These are phyloP conservation scores for Thraustotheca clavata DNA, from an alignment of 352 stramenopile genomes.

Conservation along the genomic window DNA sequence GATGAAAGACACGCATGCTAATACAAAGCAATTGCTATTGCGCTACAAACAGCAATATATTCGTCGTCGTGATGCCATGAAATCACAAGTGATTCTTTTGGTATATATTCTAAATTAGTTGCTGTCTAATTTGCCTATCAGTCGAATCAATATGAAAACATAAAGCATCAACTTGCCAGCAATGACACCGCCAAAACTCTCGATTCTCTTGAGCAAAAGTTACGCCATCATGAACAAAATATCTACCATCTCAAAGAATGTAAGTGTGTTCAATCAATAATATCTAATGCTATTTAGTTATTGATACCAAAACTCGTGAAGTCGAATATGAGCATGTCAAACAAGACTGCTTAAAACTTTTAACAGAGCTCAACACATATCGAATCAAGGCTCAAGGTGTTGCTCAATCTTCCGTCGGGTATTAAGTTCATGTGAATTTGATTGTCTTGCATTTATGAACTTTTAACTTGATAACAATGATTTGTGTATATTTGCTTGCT, in stretches of 20 bases:
- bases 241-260: slow-evolving; percentile 88
- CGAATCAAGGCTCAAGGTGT: slow-evolving; percentile 46
- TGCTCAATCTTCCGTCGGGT: slow-evolving; percentile 5
- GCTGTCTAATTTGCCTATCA: neutral
- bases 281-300: slow-evolving; percentile 23
- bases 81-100: slow-evolving; percentile 67
- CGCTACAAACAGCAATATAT: slow-evolving; percentile 80
- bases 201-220: slow-evolving; percentile 81
- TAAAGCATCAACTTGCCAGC: slow-evolving; percentile 58
- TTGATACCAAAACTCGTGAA: slow-evolving; percentile 81
- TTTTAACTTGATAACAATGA: no score
- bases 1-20: slow-evolving; percentile 65
- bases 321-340: slow-evolving; percentile 86
- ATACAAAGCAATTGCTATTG: slow-evolving; percentile 70
- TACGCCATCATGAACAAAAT: slow-evolving; percentile 87
- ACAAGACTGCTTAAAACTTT: slow-evolving; percentile 62
- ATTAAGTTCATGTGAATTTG: no score
- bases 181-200: slow-evolving; percentile 77
- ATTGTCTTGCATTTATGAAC: no score
- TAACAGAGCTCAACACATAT: slow-evolving; percentile 68
- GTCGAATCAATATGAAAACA: slow-evolving; percentile 52
- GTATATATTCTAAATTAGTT: neutral
- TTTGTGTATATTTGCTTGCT: no score
- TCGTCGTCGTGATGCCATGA: slow-evolving; percentile 72
- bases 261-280: slow-evolving; percentile 15